Conservation (phyloP, 768 basidiomycete species). For the Trametes cubensis region DNA sequence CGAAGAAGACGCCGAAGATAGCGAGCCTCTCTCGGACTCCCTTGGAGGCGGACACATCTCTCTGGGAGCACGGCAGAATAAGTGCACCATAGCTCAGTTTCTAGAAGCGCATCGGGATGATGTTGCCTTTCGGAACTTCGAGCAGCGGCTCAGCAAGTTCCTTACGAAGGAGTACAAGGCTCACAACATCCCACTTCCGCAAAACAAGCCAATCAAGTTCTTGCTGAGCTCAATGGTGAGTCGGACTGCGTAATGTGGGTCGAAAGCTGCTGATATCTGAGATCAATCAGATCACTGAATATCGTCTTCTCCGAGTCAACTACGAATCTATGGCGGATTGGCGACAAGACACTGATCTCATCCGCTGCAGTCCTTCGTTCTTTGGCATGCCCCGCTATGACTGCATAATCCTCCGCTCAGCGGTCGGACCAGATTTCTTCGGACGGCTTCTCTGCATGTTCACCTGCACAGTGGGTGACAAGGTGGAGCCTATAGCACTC, state of each 20-base stretch:
- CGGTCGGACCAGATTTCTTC: background rate
- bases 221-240: background rate
- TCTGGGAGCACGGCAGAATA: background rate
- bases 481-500: background rate
- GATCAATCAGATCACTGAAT: background rate
- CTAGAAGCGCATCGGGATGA: background rate
- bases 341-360: background rate
- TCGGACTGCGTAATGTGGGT: background rate
- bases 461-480: background rate
- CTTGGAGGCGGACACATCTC: background rate
- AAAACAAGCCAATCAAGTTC: background rate
- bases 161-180: background rate
- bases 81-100: background rate
- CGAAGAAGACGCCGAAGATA: background rate
- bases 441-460: background rate
- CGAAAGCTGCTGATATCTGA: background rate
- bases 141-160: background rate
- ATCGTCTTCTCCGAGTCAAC: constrained; percentile 2
- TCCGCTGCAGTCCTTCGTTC: constrained; percentile 14
- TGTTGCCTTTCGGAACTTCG: background rate
- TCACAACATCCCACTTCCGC: background rate
- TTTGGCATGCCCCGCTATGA: background rate
- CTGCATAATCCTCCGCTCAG: background rate
- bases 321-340: constrained; percentile 8
- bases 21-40: background rate